These are phyloP conservation scores for Cytospora piceae DNA, from an alignment of 2,329 filamentous ascomycete genomes.

Conservation along the genomic window DNA sequence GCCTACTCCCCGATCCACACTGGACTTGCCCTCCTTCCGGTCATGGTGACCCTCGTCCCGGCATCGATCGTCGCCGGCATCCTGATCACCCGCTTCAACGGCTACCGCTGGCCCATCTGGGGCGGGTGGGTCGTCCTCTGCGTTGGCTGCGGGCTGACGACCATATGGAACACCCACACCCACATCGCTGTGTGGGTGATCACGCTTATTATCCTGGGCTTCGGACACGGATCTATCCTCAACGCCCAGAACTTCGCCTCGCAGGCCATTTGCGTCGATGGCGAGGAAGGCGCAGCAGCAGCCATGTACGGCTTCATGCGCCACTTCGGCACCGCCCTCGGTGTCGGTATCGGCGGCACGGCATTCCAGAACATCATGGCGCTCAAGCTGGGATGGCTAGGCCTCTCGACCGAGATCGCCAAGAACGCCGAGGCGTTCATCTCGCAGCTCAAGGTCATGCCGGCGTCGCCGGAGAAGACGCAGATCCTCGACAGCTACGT, in stretches of 20 bases:
- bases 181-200: constrained; percentile 41
- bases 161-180: constrained; percentile 36
- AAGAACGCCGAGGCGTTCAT: constrained; percentile 38
- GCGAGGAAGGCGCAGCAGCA: constrained; percentile 44
- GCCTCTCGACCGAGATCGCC: constrained; percentile 38
- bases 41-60: constrained; percentile 39
- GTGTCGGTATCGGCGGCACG: constrained; percentile 46
- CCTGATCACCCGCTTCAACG: constrained; percentile 39
- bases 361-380: constrained; percentile 48
- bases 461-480: constrained; percentile 25
- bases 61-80: constrained; percentile 40
- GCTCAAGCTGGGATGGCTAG: constrained; percentile 38
- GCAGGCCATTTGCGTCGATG: constrained; percentile 43
- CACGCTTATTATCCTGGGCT: constrained; percentile 42
- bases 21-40: constrained; percentile 42
- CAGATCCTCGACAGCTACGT: constrained; percentile 48
- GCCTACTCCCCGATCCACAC: constrained; percentile 39
- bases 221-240: constrained; percentile 44
- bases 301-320: constrained; percentile 48
- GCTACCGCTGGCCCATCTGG: constrained; percentile 45
- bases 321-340: constrained; percentile 47
- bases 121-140: constrained; percentile 41
- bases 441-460: constrained; percentile 32
- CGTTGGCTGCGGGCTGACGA: constrained; percentile 36
- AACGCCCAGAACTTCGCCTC: constrained; percentile 46